Base-by-base conservation (phyloP, 2,329 filamentous ascomycete genomes). In the Verticillium klebahnii region DNA sequence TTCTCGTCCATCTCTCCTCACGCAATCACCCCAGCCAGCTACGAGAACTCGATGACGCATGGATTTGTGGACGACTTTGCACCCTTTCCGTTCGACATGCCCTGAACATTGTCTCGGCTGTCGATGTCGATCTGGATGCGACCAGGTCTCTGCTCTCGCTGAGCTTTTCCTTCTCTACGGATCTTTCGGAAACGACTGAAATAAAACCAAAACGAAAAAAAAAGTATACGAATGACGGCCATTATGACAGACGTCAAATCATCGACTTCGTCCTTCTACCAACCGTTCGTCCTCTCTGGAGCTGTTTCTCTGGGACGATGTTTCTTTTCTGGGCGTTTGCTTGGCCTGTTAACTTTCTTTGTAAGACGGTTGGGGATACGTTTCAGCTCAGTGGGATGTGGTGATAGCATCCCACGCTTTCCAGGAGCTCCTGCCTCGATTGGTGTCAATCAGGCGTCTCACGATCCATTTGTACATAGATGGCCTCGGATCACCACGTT, bases 1-100 rank as follows among this genome's bases (percentile, higher is more conserved):
- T 65, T 65, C 52, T 65, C 62, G 55, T 11, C 56, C 8, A 62
- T 64, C 45, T 62, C 62, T 15, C 64, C 63, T 11, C 62, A 65
- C 5, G 63, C 34, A 14, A 36, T 65, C 3, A 64, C 63, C 25
- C 62, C 62, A 14, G 61, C 62, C 29, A 65, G 50, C n/a, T 65
- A 60, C 37, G 62, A 62, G 23, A 60, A 62, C 37, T 31, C 54
- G 31, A 34, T 64, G 25, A 39, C 37, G 3, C 58, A 64, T 8
- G 37, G 57, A 12, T 62, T 64, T 50, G n/a, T 25, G 45, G 63
- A 64, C 23, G 55, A 57, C 31, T 64, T 58, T n/a, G 40, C 60
- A 6, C 32, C 52, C 59, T 61, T 58, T 19, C 57, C 61, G 31
- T 62, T 56, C 36, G 31, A 57, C 50, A 55, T 37, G 59, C 37